Conservation (phyloP, 495 filamentous ascomycete species). For the Penicillium tannophilum region DNA sequence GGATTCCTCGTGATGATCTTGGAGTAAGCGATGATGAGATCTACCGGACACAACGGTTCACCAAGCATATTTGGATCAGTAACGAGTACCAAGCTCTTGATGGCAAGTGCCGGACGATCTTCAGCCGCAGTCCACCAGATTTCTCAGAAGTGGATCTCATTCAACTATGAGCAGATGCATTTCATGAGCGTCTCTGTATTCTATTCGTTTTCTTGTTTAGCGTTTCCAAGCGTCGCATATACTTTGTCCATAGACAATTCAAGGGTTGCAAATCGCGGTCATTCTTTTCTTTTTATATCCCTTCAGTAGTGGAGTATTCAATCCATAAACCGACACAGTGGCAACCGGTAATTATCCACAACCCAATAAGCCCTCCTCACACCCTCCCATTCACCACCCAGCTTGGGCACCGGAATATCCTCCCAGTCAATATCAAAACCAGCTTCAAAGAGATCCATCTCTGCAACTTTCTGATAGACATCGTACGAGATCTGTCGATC, state of each 20-base stretch:
- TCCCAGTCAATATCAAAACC: conserved; percentile 90
- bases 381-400: conserved; percentile 77
- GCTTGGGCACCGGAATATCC: conserved; percentile 67
- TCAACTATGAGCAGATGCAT: conserved; percentile 56
- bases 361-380: conserved; percentile 88
- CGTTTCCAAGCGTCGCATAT: conserved; percentile 28
- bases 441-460: conserved; percentile 89
- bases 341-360: conserved; percentile 72
- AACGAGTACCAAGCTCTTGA: conserved; percentile 90
- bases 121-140: conserved; percentile 85
- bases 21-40: conserved; percentile 94
- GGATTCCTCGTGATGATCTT: conserved; percentile 91
- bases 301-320: conserved; percentile 25
- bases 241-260: conserved; percentile 16
- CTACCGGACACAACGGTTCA: conserved; percentile 71
- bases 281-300: neutral
- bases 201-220: conserved; percentile 20
- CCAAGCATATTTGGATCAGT: conserved; percentile 86
- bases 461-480: conserved; percentile 89
- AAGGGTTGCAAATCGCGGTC: neutral
- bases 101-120: conserved; percentile 81
- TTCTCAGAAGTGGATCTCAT: conserved; percentile 91
- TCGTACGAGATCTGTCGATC: conserved; percentile 93
- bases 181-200: conserved; percentile 17
- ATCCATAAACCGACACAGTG: conserved; percentile 63